Evolutionary conservation across 225 moss, liverwort and hornwort genomes (phyloP).

Genomic region (Anthoceros angustus): DNA sequence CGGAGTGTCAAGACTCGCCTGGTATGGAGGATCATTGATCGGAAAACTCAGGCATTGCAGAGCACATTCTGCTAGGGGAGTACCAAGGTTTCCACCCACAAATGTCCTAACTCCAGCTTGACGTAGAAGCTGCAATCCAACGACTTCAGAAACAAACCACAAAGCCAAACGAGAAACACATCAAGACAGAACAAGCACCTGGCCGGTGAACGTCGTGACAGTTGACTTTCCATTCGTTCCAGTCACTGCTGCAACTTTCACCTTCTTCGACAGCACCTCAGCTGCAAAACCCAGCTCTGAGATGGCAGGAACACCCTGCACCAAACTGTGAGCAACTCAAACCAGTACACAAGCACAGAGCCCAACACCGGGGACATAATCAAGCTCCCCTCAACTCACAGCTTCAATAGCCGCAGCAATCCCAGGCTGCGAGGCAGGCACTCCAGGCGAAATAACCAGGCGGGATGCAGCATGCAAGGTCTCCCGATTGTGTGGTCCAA

Average conservation of each 20-base stretch:
- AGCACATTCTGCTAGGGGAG: slow-evolving; percentile 72
- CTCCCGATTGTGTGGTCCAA: slow-evolving; percentile 62
- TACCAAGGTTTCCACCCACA: slow-evolving; percentile 87
- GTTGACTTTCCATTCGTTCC: slow-evolving; percentile 99
- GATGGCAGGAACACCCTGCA: slow-evolving; percentile 63
- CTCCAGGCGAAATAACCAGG: slow-evolving; percentile 78
- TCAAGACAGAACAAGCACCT: slow-evolving; percentile 24
- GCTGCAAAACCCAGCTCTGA: slow-evolving; percentile 91
- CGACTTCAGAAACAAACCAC: neutral
- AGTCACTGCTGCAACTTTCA: slow-evolving; percentile 70
- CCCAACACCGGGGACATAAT: neutral
- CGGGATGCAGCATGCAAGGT: slow-evolving; percentile 50
- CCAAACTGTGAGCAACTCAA: neutral
- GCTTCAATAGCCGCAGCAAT: slow-evolving; percentile 64
- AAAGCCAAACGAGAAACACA: neutral
- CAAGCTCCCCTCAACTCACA: slow-evolving; percentile 21
- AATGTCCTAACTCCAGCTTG: slow-evolving; percentile 68
- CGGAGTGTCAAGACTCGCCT: slow-evolving; percentile 31
- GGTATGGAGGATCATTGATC: slow-evolving; percentile 63
- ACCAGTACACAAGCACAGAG: no score
- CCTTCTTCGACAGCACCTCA: slow-evolving; percentile 47
- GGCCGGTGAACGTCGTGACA: slow-evolving; percentile 80
- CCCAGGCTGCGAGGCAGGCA: slow-evolving; percentile 52
- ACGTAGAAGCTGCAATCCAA: slow-evolving; percentile 38
- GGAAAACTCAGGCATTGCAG: slow-evolving; percentile 83